A percentile compares a stretch with the other conserved stretches of the same genome.
phyloP scores from a whole-genome alignment of 371 early-diverging fungal species.

The Syncephalastrum racemosum region DNA sequence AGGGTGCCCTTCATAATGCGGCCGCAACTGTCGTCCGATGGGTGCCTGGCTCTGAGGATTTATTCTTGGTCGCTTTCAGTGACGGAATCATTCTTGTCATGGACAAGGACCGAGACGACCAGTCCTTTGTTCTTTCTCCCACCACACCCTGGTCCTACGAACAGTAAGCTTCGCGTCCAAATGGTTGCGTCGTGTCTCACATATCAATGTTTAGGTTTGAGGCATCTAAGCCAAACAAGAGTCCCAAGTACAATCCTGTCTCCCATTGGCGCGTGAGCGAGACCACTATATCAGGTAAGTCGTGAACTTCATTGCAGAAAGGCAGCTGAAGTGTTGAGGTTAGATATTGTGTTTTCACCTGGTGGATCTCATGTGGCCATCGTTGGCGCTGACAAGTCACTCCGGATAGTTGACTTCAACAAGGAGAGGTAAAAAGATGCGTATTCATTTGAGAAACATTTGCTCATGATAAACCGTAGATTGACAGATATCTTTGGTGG shows the following conservation, averaged over 20 bases:
- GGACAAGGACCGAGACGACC: slow-evolving; percentile 39
- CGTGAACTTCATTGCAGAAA: neutral
- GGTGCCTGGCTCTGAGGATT: slow-evolving; percentile 86
- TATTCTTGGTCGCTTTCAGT: slow-evolving; percentile 80
- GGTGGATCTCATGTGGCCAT: slow-evolving; percentile 82
- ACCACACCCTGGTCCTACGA: too few relatives aligned
- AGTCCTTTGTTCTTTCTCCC: too few relatives aligned
- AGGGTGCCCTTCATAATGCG: slow-evolving; percentile 67
- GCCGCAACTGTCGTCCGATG: slow-evolving; percentile 82
- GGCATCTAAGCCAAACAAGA: slow-evolving; percentile 16
- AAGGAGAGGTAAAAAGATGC: slow-evolving; percentile 51
- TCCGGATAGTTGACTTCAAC: slow-evolving; percentile 76
- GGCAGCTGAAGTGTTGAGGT: neutral
- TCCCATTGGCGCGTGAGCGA: slow-evolving; percentile 72
- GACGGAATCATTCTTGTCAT: slow-evolving; percentile 79
- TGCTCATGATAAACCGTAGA: slow-evolving; percentile 18
- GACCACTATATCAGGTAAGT: slow-evolving; percentile 67
- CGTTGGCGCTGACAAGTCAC: slow-evolving; percentile 72
- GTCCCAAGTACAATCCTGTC: slow-evolving; percentile 70
- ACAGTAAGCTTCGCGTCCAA: too few relatives aligned
- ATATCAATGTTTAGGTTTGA: slow-evolving; percentile 11
- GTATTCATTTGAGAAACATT: neutral
- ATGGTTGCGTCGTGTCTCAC: too few relatives aligned
- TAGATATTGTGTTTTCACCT: slow-evolving; percentile 84
- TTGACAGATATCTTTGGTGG: slow-evolving; percentile 70